Conservation (phyloP, 2,329 filamentous ascomycete species). For the Fusarium goolgardi region DNA sequence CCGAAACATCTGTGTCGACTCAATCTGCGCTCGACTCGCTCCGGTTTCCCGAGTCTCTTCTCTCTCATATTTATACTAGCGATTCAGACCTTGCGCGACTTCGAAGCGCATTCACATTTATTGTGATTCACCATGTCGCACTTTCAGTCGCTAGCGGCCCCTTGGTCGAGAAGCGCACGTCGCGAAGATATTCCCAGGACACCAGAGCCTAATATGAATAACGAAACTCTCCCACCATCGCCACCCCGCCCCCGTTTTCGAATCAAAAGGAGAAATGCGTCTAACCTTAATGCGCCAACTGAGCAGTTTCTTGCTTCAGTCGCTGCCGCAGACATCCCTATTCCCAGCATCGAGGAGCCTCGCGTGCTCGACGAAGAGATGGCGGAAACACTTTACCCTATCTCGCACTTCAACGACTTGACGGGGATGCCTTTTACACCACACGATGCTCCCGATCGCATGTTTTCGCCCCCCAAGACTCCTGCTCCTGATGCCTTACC, state of each 20-base stretch:
- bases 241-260: conserved; percentile 65
- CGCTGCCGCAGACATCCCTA: conserved; percentile 71
- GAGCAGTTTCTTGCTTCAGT: conserved; percentile 76
- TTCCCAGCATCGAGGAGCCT: conserved; percentile 72
- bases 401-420: conserved; percentile 52
- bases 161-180: conserved; percentile 58
- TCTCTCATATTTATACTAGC: conserved; percentile 25
- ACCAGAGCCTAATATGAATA: conserved; percentile 61
- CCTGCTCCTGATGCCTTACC: conserved; percentile 62
- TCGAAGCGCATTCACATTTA: conserved; percentile 40
- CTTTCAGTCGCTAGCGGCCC: conserved; percentile 59
- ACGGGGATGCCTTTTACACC: conserved; percentile 48
- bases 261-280: conserved; percentile 66
- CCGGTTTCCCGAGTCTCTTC: conserved; percentile 12
- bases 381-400: conserved; percentile 52
- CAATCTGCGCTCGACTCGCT: conserved; percentile 25
- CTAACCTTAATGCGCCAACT: conserved; percentile 67
- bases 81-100: conserved; percentile 22
- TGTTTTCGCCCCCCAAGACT: conserved; percentile 69
- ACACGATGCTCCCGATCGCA: conserved; percentile 53
- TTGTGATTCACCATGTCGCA: conserved; percentile 56
- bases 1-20: conserved; percentile 41
- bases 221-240: conserved; percentile 57
- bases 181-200: conserved; percentile 59
- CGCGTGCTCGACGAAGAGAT: conserved; percentile 60